Evolutionary conservation across 805 yeast species (phyloP).

Genomic region (Candida patagonica): DNA sequence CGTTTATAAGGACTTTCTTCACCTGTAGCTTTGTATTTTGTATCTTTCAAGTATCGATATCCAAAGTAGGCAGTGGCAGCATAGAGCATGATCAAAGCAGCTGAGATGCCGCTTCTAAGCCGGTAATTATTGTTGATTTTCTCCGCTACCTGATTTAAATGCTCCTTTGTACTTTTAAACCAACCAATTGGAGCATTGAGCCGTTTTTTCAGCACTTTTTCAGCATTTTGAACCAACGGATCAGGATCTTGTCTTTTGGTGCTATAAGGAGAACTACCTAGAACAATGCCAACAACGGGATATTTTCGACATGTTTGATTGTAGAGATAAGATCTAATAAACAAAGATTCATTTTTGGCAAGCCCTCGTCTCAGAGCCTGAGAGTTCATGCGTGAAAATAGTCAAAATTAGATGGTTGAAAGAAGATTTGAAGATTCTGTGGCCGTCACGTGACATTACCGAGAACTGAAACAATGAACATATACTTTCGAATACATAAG

Average conservation of each 20-base stretch:
- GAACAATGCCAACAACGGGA: too few species aligned
- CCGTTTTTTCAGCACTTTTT: not conserved
- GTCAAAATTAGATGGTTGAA: too few species aligned
- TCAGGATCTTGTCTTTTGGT: not conserved
- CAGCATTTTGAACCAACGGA: conserved; percentile 4
- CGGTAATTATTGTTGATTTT: not conserved
- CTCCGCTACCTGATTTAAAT: not conserved
- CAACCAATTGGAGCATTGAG: not conserved
- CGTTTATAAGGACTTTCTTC: conserved; percentile 25
- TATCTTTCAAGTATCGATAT: conserved; percentile 25
- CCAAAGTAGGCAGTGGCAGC: conserved; percentile 17
- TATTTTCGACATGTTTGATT: too few species aligned
- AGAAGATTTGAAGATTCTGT: too few species aligned
- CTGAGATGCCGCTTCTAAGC: conserved; percentile 1
- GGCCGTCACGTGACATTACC: too few species aligned
- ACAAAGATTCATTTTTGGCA: too few species aligned
- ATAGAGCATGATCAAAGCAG: conserved; percentile 16
- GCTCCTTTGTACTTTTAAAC: not conserved
- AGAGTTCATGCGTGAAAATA: too few species aligned
- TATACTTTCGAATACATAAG: too few species aligned
- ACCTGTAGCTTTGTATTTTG: conserved; percentile 29
- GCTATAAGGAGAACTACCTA: too few species aligned
- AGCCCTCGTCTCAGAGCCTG: too few species aligned
- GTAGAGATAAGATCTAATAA: too few species aligned
- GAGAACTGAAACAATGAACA: too few species aligned